These are phyloP conservation scores for Iris macrosiphon DNA, from an alignment of 106 monocot species.

Conservation along the genomic window DNA sequence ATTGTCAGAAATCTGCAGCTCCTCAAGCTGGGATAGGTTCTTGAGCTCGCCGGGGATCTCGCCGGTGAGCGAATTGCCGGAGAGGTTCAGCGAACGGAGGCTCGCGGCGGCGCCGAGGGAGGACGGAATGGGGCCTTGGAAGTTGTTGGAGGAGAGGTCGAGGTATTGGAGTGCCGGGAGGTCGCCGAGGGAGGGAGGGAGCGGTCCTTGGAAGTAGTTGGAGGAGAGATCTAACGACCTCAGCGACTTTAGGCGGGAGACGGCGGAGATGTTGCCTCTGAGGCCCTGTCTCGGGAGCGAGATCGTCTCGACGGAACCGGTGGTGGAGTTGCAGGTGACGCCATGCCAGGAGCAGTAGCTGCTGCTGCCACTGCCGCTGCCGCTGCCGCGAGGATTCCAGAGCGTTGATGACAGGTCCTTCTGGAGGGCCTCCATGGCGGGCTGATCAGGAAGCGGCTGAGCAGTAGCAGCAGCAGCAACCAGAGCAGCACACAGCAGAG, in stretches of 20 bases:
- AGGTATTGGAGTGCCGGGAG: conserved; percentile 42
- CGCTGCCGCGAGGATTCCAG: conserved; percentile 14
- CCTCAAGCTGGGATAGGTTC: conserved; percentile 37
- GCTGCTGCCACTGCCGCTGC: not conserved
- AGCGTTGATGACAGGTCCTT: conserved; percentile 21
- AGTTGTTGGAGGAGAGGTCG: conserved; percentile 68
- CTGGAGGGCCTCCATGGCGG: conserved; percentile 28
- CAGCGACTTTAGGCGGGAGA: conserved; percentile 38
- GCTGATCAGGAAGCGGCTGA: conserved; percentile 23
- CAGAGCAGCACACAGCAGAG: no score
- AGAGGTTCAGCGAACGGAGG: conserved; percentile 58
- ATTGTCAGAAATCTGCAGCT: conserved; percentile 77
- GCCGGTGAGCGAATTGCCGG: conserved; percentile 54
- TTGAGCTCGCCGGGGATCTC: conserved; percentile 45
- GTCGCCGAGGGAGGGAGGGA: conserved; percentile 36
- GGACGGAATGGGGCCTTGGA: conserved; percentile 39
- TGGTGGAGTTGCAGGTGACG: conserved; percentile 30
- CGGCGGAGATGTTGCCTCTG: conserved; percentile 54
- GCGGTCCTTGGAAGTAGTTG: conserved; percentile 46
- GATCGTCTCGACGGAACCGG: conserved; percentile 26
- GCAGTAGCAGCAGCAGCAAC: conserved; percentile 5
- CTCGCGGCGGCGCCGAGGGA: conserved; percentile 26
- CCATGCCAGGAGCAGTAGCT: conserved; percentile 69
- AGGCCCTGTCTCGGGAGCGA: conserved; percentile 41
- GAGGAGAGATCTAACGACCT: conserved; percentile 50